phyloP scores from a whole-genome alignment of 768 basidiomycete genomes.

The Hydnomerulius pinastri region DNA sequence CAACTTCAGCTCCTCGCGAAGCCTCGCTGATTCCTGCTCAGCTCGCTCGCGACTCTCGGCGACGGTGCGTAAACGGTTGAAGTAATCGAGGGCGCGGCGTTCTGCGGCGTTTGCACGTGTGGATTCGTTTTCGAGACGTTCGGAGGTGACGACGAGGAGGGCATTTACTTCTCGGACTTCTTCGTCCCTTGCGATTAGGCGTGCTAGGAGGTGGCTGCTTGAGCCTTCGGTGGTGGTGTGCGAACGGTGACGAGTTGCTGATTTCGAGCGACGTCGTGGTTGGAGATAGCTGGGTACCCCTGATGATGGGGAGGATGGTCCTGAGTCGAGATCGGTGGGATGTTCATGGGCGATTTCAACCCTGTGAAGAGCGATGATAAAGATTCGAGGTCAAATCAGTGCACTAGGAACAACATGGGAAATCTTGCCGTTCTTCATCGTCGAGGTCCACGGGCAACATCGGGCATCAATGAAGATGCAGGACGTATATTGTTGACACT shows the following conservation, averaged over 20 bases:
- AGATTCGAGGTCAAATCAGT: conserved; percentile 4
- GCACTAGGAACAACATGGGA: not conserved
- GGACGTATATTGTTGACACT: conserved; percentile 3
- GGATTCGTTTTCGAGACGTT: conserved; percentile 43
- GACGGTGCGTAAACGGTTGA: conserved; percentile 40
- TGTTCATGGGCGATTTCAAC: conserved; percentile 27
- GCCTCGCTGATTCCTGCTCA: conserved; percentile 39
- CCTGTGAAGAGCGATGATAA: conserved; percentile 11
- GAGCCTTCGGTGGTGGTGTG: conserved; percentile 29
- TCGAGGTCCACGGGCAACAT: conserved; percentile 31
- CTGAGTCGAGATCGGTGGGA: conserved; percentile 33
- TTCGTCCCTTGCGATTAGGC: conserved; percentile 30
- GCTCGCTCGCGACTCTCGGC: conserved; percentile 41
- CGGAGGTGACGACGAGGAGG: conserved; percentile 22
- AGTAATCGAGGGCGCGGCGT: conserved; percentile 47
- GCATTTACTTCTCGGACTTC: conserved; percentile 34
- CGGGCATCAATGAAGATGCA: conserved; percentile 15
- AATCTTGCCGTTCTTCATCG: conserved; percentile 29
- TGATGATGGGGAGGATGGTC: conserved; percentile 29
- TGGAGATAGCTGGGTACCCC: conserved; percentile 16
- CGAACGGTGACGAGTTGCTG: conserved; percentile 28
- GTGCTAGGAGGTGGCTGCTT: conserved; percentile 31
- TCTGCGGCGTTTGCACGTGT: conserved; percentile 47
- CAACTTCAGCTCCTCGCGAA: conserved; percentile 44
- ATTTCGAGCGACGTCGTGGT: conserved; percentile 25